Evolutionary conservation across 305 asterid species (phyloP).

Genomic region (Solanum hybrid): DNA sequence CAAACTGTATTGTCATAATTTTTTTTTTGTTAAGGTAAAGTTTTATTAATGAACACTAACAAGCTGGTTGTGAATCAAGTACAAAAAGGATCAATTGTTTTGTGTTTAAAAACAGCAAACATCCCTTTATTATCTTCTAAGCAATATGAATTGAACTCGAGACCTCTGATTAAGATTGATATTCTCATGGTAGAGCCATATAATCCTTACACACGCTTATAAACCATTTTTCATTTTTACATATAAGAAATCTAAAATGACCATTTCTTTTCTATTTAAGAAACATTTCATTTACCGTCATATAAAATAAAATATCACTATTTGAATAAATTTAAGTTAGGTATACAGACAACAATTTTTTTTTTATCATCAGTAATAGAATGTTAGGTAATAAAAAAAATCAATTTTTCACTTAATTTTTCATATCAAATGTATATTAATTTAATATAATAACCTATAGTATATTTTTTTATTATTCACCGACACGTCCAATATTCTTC

Average conservation of each 20-base stretch:
- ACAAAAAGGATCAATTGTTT: background rate
- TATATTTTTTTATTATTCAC: background rate
- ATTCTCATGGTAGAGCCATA: background rate
- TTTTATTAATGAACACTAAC: background rate
- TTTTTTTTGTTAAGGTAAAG: background rate
- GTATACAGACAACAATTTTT: background rate
- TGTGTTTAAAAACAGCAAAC: background rate
- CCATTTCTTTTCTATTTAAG: background rate
- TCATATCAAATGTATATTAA: too few relatives aligned
- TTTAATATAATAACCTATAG: background rate
- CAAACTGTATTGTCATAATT: background rate
- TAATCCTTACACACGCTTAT: background rate
- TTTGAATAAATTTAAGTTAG: background rate
- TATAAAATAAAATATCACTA: background rate
- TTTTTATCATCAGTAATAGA: background rate
- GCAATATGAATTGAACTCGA: background rate
- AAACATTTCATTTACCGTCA: too few relatives aligned
- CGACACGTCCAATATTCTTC: background rate
- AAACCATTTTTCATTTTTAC: background rate
- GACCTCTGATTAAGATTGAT: background rate
- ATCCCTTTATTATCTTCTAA: background rate
- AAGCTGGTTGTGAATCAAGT: background rate
- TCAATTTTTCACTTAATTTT: background rate
- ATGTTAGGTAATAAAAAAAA: background rate
- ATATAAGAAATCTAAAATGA: background rate